Evolutionary conservation across 805 yeast species (phyloP).

Genomic region (Saccharomyces eubayanus): DNA sequence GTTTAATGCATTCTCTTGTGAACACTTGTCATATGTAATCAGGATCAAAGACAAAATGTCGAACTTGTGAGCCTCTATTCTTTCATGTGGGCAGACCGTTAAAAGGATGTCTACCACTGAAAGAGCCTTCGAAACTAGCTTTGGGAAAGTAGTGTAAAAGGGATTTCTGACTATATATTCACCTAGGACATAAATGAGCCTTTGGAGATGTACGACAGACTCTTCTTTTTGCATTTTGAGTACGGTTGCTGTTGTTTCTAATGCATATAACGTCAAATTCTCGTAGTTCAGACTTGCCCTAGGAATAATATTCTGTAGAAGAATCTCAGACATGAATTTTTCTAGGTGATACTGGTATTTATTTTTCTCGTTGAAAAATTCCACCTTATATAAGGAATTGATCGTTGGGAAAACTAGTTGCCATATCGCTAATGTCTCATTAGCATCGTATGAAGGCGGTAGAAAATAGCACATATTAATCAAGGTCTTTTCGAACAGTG

Average conservation of each 20-base stretch:
- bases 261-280: conserved; percentile 9
- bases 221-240: conserved; percentile 6
- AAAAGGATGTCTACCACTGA: conserved; percentile 7
- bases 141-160: conserved; percentile 17
- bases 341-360: conserved; percentile 8
- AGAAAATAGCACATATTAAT: conserved; percentile 20
- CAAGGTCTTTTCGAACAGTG: conserved; percentile 20
- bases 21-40: conserved; percentile 19
- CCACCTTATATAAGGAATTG: conserved; percentile 12
- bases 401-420: conserved; percentile 18
- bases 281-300: conserved; percentile 19
- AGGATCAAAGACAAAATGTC: conserved; percentile 19
- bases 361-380: conserved; percentile 5
- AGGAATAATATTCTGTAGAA: conserved; percentile 24
- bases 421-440: conserved; percentile 13
- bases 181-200: conserved; percentile 23
- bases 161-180: conserved; percentile 24
- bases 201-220: conserved; percentile 14
- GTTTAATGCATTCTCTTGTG: conserved; percentile 18
- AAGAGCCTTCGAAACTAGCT: conserved; percentile 11
- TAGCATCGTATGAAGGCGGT: conserved; percentile 22
- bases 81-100: conserved; percentile 10
- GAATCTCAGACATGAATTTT: conserved; percentile 16
- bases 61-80: conserved; percentile 19
- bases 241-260: conserved; percentile 3